phyloP scores from a whole-genome alignment of 176 grass and related monocot species.

The Miscanthus lutarioriparius region DNA sequence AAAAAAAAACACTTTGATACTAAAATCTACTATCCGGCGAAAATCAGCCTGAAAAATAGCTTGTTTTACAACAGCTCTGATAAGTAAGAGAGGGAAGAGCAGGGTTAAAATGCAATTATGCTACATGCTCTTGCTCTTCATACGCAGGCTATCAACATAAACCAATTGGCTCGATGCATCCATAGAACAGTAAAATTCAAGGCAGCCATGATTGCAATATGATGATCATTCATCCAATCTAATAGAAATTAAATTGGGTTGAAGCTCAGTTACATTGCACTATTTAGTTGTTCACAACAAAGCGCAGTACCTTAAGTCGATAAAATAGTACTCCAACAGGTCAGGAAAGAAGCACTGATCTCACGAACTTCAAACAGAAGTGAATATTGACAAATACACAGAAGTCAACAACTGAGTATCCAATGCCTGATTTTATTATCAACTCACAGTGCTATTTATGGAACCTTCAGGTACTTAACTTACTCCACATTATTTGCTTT shows the following conservation, averaged over 20 bases:
- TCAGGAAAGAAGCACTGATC: background rate
- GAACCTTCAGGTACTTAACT: slow-evolving; percentile 20
- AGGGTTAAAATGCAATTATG: background rate
- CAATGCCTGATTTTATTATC: slow-evolving; percentile 31
- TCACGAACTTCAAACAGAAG: background rate
- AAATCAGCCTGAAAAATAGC: background rate
- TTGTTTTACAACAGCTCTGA: background rate
- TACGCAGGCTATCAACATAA: background rate
- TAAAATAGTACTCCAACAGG: background rate
- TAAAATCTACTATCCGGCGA: background rate
- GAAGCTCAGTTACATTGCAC: background rate
- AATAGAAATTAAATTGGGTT: background rate
- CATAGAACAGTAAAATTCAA: background rate
- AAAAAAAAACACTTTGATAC: background rate
- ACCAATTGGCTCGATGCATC: background rate
- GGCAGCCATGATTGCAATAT: background rate
- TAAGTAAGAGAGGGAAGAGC: background rate
- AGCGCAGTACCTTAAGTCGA: background rate
- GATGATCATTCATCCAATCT: background rate
- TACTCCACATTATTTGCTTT: slow-evolving; percentile 35
- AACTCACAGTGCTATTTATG: background rate
- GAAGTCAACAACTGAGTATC: background rate
- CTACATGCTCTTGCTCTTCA: background rate
- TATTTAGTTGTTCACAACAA: background rate
- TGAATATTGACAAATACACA: background rate